Conservation (phyloP, 805 yeast genomes). For the Cyberlindnera veronae region DNA sequence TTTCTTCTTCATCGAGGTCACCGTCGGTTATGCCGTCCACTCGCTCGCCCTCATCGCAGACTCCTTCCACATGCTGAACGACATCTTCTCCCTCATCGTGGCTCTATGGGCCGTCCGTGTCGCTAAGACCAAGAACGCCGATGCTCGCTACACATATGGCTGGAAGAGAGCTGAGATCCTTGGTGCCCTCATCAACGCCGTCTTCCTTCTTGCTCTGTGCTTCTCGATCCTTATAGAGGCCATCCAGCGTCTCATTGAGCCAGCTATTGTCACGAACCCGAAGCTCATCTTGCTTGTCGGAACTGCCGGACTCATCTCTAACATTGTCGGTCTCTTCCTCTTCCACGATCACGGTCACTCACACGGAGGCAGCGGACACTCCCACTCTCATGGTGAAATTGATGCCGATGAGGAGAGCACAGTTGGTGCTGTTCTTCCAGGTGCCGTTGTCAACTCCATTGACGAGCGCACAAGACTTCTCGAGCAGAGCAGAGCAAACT, state of each 20-base stretch:
- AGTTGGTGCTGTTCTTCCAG: constrained; percentile 40
- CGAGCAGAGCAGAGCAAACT: constrained; percentile 1
- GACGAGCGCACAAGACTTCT: constrained; percentile 21
- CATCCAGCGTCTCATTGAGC: constrained; percentile 79
- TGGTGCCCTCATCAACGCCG: constrained; percentile 93
- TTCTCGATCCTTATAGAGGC: constrained; percentile 92
- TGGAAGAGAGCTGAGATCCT: constrained; percentile 97
- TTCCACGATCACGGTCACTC: constrained; percentile 84
- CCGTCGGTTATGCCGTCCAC: constrained; percentile 86
- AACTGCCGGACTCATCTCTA: constrained; percentile 74
- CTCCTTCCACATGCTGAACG: constrained; percentile 96
- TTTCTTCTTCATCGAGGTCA: constrained; percentile 83
- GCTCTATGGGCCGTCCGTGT: constrained; percentile 97
- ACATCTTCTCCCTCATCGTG: constrained; percentile 80
- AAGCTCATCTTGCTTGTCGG: constrained; percentile 80
- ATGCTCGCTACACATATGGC: constrained; percentile 90
- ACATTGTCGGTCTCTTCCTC: constrained; percentile 75
- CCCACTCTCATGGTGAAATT: constrained; percentile 26
- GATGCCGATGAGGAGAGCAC: constrained; percentile 24
- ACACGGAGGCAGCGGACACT: constrained; percentile 40
- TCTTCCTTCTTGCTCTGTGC: constrained; percentile 86
- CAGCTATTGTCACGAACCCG: constrained; percentile 80
- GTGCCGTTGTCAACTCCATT: constrained; percentile 39
- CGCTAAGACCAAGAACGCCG: constrained; percentile 76
- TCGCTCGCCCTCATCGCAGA: constrained; percentile 94